Evolutionary conservation across 192 early-diverging fungal genomes (phyloP), one percentile per base, ranked within the genome.

Genomic region (Lunasporangiospora selenospora): DNA sequence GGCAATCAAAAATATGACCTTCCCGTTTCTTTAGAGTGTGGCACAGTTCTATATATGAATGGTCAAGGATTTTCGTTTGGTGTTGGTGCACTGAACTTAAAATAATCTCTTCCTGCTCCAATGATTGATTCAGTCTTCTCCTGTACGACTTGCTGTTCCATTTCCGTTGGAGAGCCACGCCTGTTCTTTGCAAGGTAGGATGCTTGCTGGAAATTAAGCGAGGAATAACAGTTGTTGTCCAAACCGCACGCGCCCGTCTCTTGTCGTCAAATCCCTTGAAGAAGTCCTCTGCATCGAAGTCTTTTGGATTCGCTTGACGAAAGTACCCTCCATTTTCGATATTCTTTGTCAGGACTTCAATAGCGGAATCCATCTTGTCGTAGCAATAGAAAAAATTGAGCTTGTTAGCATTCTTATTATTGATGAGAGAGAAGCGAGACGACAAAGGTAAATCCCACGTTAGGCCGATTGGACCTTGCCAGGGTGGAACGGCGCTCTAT

Each of bases 181-280:
- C 52, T 10, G 36, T 16, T 40, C 36, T 41, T 21, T 37, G 34
- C 23, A 53, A 37, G 10, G 34, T 37, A 0, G 34, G 34, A 39
- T 53, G 52, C n/a, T 40, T 53, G 52, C 52, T 40, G 34, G 52
- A 53, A 26, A 53, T 53, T 27, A 53, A 15, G 34, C 52, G 52
- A 26, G 52, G 52, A n/a, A 53, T 53, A 21, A 53, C 37, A 8
- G 37, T 26, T n/a, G 52, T 39, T 26, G 52, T 39, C 52, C 52
- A 53, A 39, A 53, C 36, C 23, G 52, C 34, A 24, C 52, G 34
- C 11, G 52, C 34, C 38, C 36, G 34, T 39, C 52, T 36, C 52
- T 53, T 23, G 23, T 53, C 52, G 34, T 53, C 34, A 26, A 53
- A 53, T 41, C 52, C 37, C 23, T 36, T 21, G 36, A 53, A 53